These are phyloP conservation scores for Vitis riparia DNA, from an alignment of 164 flowering plant species.

Conservation along the genomic window DNA sequence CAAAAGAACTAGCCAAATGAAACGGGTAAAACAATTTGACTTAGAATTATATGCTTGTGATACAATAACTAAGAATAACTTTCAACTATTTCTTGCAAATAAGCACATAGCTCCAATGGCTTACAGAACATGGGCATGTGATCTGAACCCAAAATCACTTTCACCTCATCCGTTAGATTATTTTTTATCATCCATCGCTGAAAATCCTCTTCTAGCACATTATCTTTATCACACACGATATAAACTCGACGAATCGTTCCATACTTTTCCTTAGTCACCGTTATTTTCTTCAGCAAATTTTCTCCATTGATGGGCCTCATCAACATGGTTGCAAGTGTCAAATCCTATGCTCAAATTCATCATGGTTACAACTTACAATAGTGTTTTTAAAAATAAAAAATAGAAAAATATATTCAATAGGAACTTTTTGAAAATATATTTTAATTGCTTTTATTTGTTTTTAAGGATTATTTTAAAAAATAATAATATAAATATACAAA, in stretches of 20 bases:
- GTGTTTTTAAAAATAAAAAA: no score
- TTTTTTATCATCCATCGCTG: conserved; percentile 32
- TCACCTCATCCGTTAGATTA: conserved; percentile 33
- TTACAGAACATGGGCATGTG: conserved; percentile 56
- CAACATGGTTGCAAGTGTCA: conserved; percentile 24
- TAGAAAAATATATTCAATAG: no score
- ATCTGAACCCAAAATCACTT: conserved; percentile 31
- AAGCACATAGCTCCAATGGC: conserved; percentile 26
- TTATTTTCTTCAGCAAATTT: background rate
- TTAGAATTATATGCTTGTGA: no score
- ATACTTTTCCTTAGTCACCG: conserved; percentile 26
- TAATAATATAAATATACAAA: no score
- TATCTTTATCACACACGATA: conserved; percentile 30
- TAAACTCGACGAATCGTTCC: conserved; percentile 36
- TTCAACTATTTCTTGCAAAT: conserved; percentile 24
- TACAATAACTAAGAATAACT: conserved; percentile 2
- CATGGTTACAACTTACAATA: no score
- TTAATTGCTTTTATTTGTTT: no score
- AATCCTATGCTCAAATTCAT: conserved; percentile 24
- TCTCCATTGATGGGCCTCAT: conserved; percentile 16
- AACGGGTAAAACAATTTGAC: no score
- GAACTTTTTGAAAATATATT: no score
- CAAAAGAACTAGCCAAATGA: no score
- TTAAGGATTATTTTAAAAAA: no score
- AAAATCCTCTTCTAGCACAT: conserved; percentile 15